Evolutionary conservation across 495 filamentous ascomycete species (phyloP).

Genomic region (Clohesyomyces aquaticus): DNA sequence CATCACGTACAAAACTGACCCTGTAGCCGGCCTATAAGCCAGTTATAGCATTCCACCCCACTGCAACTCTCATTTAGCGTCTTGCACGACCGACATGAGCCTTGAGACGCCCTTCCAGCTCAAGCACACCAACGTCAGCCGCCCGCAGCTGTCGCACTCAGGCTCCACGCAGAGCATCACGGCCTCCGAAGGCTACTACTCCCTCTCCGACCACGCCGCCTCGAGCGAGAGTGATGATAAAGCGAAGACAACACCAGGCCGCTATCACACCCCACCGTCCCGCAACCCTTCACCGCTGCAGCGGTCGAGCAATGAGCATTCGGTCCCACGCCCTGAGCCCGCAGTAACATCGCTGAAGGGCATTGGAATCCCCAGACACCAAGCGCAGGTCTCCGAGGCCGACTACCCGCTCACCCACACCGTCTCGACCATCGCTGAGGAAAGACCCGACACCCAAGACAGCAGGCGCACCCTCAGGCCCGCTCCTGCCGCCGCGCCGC

Average conservation of each 20-base stretch:
- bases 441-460: constrained; percentile 37
- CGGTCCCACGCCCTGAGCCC: constrained; percentile 17
- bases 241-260: constrained; percentile 49
- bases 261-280: constrained; percentile 52
- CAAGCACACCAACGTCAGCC: constrained; percentile 46
- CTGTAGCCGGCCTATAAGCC: constrained; percentile 9
- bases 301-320: constrained; percentile 38
- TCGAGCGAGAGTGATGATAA: constrained; percentile 54
- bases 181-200: constrained; percentile 71
- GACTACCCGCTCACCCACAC: constrained; percentile 14
- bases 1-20: constrained; percentile 33
- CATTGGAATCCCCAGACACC: constrained; percentile 25
- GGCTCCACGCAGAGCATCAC: constrained; percentile 63
- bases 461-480: not conserved
- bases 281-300: constrained; percentile 41
- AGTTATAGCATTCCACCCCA: constrained; percentile 22
- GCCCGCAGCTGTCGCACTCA: constrained; percentile 55
- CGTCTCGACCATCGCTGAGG: constrained; percentile 35
- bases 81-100: constrained; percentile 37
- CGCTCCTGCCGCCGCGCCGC: too few species aligned
- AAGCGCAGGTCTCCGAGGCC: not conserved
- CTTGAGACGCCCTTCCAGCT: constrained; percentile 37
- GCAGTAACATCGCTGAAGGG: constrained; percentile 31
- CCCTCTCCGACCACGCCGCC: constrained; percentile 59
- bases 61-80: constrained; percentile 15